Percentiles rank a stretch among this genome's conserved stretches.
phyloP scores from a whole-genome alignment of 1,139 yeast genomes.

The Yamadazyma membranifaciens region DNA sequence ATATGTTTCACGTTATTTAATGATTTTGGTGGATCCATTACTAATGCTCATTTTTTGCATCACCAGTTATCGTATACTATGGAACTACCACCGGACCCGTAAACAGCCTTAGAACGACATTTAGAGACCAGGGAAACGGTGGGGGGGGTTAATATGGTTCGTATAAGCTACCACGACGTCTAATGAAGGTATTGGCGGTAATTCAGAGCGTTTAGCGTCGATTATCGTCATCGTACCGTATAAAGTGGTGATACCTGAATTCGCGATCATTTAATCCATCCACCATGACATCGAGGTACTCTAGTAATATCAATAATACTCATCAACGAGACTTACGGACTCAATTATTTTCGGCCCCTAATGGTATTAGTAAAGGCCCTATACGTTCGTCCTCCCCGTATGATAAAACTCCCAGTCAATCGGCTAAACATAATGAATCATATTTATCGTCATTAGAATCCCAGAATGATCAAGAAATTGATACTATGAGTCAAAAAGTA shows the following conservation, averaged over 20 bases:
- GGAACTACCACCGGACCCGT: too few relatives aligned
- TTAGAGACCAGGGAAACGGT: too few relatives aligned
- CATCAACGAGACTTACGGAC: conserved; percentile 49
- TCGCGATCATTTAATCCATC: neutral
- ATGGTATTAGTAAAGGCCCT: conserved; percentile 27
- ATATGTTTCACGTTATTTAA: conserved; percentile 68
- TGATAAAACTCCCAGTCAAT: conserved; percentile 31
- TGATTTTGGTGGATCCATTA: conserved; percentile 41
- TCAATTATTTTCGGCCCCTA: conserved; percentile 38
- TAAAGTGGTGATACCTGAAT: too few relatives aligned
- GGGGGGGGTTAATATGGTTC: too few relatives aligned
- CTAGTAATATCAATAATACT: conserved; percentile 33
- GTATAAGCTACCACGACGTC: too few relatives aligned
- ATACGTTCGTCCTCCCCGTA: conserved; percentile 49
- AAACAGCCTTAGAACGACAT: too few relatives aligned
- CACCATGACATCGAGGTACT: conserved; percentile 31
- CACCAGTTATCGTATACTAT: too few relatives aligned
- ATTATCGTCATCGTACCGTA: too few relatives aligned
- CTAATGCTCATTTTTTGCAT: neutral
- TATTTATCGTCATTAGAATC: conserved; percentile 73
- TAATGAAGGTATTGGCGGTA: too few relatives aligned
- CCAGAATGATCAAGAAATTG: conserved; percentile 78
- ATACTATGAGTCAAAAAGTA: conserved; percentile 68
- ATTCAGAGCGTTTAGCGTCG: too few relatives aligned
- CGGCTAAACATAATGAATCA: conserved; percentile 52